phyloP scores from a whole-genome alignment of 2,329 filamentous ascomycete species.

The Xylaria sp. region DNA sequence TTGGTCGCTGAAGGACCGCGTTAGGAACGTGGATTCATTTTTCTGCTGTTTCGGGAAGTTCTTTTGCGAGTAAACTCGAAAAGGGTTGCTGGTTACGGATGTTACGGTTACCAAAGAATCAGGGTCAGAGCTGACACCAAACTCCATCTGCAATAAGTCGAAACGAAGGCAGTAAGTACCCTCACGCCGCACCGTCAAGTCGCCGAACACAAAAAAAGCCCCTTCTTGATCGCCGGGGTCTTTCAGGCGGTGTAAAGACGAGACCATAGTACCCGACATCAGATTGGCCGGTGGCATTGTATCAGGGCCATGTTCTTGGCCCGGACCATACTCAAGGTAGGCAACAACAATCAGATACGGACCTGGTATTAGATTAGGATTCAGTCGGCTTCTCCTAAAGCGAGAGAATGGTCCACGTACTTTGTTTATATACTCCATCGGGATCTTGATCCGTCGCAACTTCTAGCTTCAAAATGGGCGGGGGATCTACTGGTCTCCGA shows the following conservation, averaged over 20 bases:
- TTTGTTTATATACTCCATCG: constrained; percentile 62
- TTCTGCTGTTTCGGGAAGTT: constrained; percentile 81
- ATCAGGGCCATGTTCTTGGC: constrained; percentile 53
- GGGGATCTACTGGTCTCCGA: constrained; percentile 88
- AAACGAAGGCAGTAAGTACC: constrained; percentile 81
- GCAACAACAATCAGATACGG: constrained; percentile 49
- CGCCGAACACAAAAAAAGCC: constrained; percentile 91
- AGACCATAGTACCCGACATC: constrained; percentile 77
- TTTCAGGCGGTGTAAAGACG: constrained; percentile 84
- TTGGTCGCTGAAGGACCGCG: constrained; percentile 85
- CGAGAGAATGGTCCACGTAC: constrained; percentile 56
- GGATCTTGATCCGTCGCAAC: constrained; percentile 59
- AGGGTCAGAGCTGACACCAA: constrained; percentile 39
- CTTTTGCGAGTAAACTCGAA: constrained; percentile 74
- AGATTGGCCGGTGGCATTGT: constrained; percentile 57
- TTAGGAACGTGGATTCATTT: constrained; percentile 74
- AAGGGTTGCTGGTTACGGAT: constrained; percentile 60
- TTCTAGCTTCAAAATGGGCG: constrained; percentile 80
- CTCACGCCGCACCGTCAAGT: constrained; percentile 80
- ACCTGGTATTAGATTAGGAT: constrained; percentile 41
- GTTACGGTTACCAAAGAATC: constrained; percentile 46
- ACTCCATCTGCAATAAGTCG: constrained; percentile 76
- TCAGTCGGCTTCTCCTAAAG: background rate
- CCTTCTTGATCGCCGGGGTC: constrained; percentile 81
- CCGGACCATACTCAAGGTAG: constrained; percentile 53